phyloP scores from a whole-genome alignment of 2,329 filamentous ascomycete genomes.

The Incumbomyces delicatus region DNA sequence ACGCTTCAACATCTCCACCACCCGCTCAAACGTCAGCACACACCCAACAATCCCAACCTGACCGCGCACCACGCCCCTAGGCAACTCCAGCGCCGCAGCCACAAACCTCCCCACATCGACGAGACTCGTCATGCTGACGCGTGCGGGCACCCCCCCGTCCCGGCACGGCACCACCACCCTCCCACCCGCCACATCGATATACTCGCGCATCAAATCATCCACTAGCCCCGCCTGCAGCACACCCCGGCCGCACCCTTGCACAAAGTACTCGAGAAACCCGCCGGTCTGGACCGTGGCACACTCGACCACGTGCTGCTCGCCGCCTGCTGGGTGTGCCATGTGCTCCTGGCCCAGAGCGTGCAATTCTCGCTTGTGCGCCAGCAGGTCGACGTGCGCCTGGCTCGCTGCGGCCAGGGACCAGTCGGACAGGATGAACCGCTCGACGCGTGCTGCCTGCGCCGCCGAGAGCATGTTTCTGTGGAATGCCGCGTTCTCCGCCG shows the following conservation, averaged over 20 bases:
- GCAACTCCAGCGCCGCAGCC: conserved; percentile 24
- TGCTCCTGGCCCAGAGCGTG: conserved; percentile 14
- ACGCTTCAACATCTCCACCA: conserved; percentile 7
- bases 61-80: conserved; percentile 20
- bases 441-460: conserved; percentile 33
- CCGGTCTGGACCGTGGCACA: conserved; percentile 25
- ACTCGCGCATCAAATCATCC: conserved; percentile 8
- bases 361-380: conserved; percentile 20
- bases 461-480: conserved; percentile 36
- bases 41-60: conserved; percentile 27
- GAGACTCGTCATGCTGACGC: conserved; percentile 25
- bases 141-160: conserved; percentile 19
- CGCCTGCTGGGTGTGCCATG: conserved; percentile 17
- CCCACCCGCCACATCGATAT: conserved; percentile 13
- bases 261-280: conserved; percentile 30
- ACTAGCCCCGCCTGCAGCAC: conserved; percentile 17
- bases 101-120: conserved; percentile 26
- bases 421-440: conserved; percentile 38
- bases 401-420: conserved; percentile 25
- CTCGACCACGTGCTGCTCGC: conserved; percentile 19
- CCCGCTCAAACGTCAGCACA: conserved; percentile 21
- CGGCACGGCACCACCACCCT: conserved; percentile 23
- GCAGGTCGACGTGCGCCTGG: conserved; percentile 18
- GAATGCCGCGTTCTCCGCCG: conserved; percentile 20
- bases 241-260: conserved; percentile 16